phyloP scores from a whole-genome alignment of 1,139 yeast genomes.

The Geotrichum carabidarum region DNA sequence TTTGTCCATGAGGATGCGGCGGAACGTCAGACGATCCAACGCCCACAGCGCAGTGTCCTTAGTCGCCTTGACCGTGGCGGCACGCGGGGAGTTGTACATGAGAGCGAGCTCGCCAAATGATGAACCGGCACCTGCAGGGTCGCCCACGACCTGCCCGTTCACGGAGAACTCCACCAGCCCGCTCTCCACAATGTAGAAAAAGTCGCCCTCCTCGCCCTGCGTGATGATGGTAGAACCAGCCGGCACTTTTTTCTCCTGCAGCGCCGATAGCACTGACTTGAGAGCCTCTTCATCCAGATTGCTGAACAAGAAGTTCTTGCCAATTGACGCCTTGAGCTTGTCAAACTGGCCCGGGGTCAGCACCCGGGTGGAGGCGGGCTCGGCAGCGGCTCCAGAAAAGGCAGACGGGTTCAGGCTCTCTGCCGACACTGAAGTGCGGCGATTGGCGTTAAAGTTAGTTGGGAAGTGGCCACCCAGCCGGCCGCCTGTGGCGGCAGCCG shows the following conservation, averaged over 20 bases:
- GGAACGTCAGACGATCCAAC: slow-evolving; percentile 85
- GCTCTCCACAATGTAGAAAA: slow-evolving; percentile 77
- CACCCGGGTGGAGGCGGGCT: slow-evolving; percentile 32
- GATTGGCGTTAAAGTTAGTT: slow-evolving; percentile 58
- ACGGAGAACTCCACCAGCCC: slow-evolving; percentile 82
- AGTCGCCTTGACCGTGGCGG: slow-evolving; percentile 84
- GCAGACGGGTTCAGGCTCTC: slow-evolving; percentile 42
- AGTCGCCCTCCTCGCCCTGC: slow-evolving; percentile 97
- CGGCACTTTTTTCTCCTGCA: slow-evolving; percentile 62
- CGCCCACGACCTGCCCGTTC: slow-evolving; percentile 65
- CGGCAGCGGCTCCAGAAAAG: slow-evolving; percentile 21
- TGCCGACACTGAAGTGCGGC: slow-evolving; percentile 85
- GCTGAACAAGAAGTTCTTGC: slow-evolving; percentile 74
- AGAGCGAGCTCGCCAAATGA: slow-evolving; percentile 95
- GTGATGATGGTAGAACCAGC: slow-evolving; percentile 65
- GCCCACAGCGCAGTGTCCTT: slow-evolving; percentile 80
- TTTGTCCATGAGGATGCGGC: slow-evolving; percentile 84
- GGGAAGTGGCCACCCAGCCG: slow-evolving; percentile 19
- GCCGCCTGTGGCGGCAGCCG: slow-evolving; percentile 30
- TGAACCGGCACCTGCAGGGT: slow-evolving; percentile 69
- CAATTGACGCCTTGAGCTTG: slow-evolving; percentile 65
- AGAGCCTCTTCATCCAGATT: slow-evolving; percentile 70
- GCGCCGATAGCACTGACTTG: slow-evolving; percentile 71
- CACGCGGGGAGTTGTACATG: slow-evolving; percentile 96
- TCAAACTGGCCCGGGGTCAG: slow-evolving; percentile 53